phyloP scores from a whole-genome alignment of 192 early-diverging fungal species.

The Entomortierella chlamydospora region DNA sequence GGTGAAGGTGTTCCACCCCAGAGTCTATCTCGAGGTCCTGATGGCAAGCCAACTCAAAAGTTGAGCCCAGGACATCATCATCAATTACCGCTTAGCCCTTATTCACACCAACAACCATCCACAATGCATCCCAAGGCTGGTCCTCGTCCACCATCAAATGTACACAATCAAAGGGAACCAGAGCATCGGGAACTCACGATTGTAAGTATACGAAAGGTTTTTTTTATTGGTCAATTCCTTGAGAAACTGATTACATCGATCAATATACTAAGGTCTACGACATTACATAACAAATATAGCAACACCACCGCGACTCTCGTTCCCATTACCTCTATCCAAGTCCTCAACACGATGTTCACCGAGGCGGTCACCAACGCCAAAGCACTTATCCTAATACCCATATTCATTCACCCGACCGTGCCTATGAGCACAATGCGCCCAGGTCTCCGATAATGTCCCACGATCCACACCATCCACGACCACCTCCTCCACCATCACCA shows the following conservation, averaged over 20 bases:
- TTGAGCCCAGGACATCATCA: slow-evolving; percentile 7
- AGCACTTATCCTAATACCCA: slow-evolving; percentile 8
- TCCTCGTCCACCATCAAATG: background rate
- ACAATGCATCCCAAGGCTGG: background rate
- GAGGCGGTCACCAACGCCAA: slow-evolving; percentile 11
- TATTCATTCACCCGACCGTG: slow-evolving; percentile 6
- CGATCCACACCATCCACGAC: slow-evolving; percentile 6
- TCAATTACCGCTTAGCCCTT: background rate
- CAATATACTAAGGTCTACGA: no score
- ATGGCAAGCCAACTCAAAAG: background rate
- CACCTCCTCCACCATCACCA: slow-evolving; percentile 1
- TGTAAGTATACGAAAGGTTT: background rate
- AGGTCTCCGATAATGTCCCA: slow-evolving; percentile 1
- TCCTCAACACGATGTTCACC: background rate
- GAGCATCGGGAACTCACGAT: slow-evolving; percentile 1
- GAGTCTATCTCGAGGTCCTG: background rate
- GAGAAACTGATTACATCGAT: no score
- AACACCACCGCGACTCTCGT: background rate
- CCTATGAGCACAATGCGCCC: slow-evolving; percentile 2
- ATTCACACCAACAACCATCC: slow-evolving; percentile 3
- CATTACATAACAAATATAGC: no score
- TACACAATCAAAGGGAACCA: slow-evolving; percentile 8
- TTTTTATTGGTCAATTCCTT: no score
- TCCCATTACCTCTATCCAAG: background rate
- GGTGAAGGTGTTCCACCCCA: slow-evolving; percentile 7